Evolutionary conservation across 2,329 filamentous ascomycete genomes (phyloP), one percentile per base, ranked within the genome.

Genomic region (Niveomyces coronatus): DNA sequence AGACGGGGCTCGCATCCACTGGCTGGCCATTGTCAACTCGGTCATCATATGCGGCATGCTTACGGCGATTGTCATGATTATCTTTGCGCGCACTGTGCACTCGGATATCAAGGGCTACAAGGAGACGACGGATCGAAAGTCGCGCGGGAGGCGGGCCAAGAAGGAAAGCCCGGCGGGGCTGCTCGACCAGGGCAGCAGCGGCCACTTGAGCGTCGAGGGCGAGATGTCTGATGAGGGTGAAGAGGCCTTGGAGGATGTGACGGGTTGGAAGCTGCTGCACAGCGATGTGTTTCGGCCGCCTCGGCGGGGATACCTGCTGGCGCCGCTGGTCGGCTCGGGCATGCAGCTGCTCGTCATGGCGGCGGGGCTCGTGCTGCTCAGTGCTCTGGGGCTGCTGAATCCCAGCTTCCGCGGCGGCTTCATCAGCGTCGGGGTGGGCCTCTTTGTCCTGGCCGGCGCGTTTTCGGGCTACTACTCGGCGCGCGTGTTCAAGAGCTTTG

Each of bases 371-470:
- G 68, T 89, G 9, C 54, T 79, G 4, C 66, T 89, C 18, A 84
- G 82, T 53, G 83, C 82, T 41, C 59, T 91, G 22, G 86, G 86
- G 5, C 59, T 93, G 3, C 59, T 93, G 40, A 93, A 93, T 52
- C 86, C 86, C 3, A 87, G 82, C 56, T 91, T 87, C 67, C 79
- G 86, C n/a, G 86, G 86, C 42, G 85, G 86, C 1, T 94, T 93
- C 57, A 73, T 91, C 54, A 89, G 82, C 50, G 84, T 91, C 28
- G 85, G 82, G 6, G 69, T 88, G 18, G 85, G 84, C 1, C 68
- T 94, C 15, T 94, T 93, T 57, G 70, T 93, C 39, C 80, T 91
- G 49, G 85, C 85, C 1, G 85, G 86, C 9, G 54, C 85, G 5
- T 87, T 91, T 56, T 91, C 85, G 0, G 86, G 86, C 9, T 94